A percentile compares a stretch with the other conserved stretches of the same genome.
Evolutionary conservation across 129 eudicot species (phyloP).

Genomic region (Saposhnikovia divaricata): DNA sequence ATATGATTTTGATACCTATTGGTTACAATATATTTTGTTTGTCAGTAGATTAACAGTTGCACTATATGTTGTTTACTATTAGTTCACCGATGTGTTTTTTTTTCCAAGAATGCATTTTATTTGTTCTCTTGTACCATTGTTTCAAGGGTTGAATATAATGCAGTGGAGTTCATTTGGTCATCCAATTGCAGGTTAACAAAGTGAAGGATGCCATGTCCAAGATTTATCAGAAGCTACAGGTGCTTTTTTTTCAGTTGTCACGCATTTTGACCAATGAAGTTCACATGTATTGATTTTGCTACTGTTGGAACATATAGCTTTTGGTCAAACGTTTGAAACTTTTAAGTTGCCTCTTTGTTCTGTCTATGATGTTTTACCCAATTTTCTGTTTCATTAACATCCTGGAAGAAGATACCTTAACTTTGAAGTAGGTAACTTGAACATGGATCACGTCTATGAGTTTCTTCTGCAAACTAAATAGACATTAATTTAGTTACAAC

Average conservation of each 20-base stretch:
- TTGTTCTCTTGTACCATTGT: not conserved
- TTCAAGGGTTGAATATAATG: not conserved
- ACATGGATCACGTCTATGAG: not conserved
- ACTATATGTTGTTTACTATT: not conserved
- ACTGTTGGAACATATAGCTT: not conserved
- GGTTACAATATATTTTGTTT: not conserved
- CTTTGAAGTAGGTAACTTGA: not conserved
- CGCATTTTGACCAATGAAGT: not conserved
- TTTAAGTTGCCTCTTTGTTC: not conserved
- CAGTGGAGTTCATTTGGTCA: not conserved
- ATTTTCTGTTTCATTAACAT: not conserved
- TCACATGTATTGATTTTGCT: not conserved
- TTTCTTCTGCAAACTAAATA: not conserved
- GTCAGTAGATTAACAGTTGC: not conserved
- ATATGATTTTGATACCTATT: not conserved
- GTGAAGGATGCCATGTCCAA: constrained; percentile 86
- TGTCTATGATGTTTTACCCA: not conserved
- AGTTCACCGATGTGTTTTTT: not conserved
- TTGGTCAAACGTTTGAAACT: not conserved
- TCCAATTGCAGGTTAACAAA: constrained; percentile 45
- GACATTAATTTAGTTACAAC: not conserved
- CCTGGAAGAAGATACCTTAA: not conserved
- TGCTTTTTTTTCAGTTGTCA: constrained; percentile 14
- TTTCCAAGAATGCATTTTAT: not conserved
- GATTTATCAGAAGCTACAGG: constrained; percentile 90